Base-by-base conservation (phyloP, 2,329 filamentous ascomycete species). In the Aspergillus ibericus region DNA sequence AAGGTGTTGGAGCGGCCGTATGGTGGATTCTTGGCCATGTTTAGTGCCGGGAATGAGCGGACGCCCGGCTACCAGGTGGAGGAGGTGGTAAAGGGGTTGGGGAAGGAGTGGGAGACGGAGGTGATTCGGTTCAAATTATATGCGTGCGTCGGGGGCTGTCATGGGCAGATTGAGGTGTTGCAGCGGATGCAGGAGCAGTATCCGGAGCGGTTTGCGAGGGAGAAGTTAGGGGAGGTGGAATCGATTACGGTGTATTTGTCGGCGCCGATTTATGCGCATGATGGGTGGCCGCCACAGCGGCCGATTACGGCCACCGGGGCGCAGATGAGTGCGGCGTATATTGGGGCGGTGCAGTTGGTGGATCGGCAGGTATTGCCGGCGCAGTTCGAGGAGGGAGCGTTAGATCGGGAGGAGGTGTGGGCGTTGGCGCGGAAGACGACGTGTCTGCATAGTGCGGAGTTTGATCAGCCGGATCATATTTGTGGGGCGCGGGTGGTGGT, bases 1-100 rank as follows among this genome's bases (percentile, higher is more conserved):
- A 70, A 72, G 46, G 74, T 78, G 1, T 78, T 72, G 48, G 77
- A 80, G 53, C 64, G 70, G 1, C 66, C 67, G 2, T 80, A 78
- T 52, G 78, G 78, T 3, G 78, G 78, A 1, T 80, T 76, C 58
- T 59, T 81, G 12, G 61, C 64, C 27, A 71, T 67, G 55, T 80
- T 80, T 58, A 70, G 72, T 18, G 53, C 67, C 29, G 71, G 71
- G 22, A 25, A 20, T 16, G 40, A 13, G 8, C 20, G 16, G 0
- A 9, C 18, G 0, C 8, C 8, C 0, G 20, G 9, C 9, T 44
- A 22, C 13, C 12, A 22, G 9, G 10, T 20, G 4, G 40, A 44
- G 13, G 42, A 49, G 13, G 15, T 54, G 15, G 25, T 53, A 3
- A 42, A 25, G 7, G 56, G 42, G 3, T 20, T 58, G 5, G 42